These are phyloP conservation scores for Metarhizium album DNA, from an alignment of 2,329 filamentous ascomycete genomes.

Conservation along the genomic window DNA sequence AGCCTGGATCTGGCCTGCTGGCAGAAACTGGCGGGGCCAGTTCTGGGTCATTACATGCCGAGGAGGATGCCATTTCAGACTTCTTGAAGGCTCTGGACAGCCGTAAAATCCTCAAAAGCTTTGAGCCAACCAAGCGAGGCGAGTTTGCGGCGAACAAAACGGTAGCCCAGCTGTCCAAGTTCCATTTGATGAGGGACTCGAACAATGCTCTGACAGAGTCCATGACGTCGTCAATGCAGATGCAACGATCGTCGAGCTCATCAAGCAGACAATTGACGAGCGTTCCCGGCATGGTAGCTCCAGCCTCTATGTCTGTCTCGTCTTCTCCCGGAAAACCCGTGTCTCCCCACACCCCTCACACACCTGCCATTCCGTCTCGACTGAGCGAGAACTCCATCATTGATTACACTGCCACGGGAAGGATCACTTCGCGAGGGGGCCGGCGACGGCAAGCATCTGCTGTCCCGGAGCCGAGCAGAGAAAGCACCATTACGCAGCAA, in stretches of 20 bases:
- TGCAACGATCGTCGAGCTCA: constrained; percentile 74
- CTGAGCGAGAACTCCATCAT: constrained; percentile 78
- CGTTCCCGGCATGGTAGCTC: constrained; percentile 54
- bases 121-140: constrained; percentile 56
- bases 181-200: constrained; percentile 80
- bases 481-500: constrained; percentile 32
- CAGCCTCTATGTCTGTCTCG: constrained; percentile 71
- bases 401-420: constrained; percentile 21
- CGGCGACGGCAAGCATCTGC: constrained; percentile 15
- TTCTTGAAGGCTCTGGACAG: constrained; percentile 84
- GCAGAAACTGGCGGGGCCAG: constrained; percentile 57
- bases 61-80: constrained; percentile 88
- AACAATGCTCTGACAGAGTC: constrained; percentile 85
- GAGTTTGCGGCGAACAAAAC: constrained; percentile 66
- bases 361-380: constrained; percentile 86
- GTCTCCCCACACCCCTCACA: constrained; percentile 84
- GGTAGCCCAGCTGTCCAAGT: constrained; percentile 70
- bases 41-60: constrained; percentile 57
- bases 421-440: constrained; percentile 18
- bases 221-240: constrained; percentile 77
- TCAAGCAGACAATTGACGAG: constrained; percentile 50
- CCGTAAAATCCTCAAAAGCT: constrained; percentile 75
- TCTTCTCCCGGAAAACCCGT: constrained; percentile 85
- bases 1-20: constrained; percentile 70
- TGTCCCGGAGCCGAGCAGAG: constrained; percentile 22